phyloP scores from a whole-genome alignment of 805 yeast species.

The Hanseniaspora guilliermondii region DNA sequence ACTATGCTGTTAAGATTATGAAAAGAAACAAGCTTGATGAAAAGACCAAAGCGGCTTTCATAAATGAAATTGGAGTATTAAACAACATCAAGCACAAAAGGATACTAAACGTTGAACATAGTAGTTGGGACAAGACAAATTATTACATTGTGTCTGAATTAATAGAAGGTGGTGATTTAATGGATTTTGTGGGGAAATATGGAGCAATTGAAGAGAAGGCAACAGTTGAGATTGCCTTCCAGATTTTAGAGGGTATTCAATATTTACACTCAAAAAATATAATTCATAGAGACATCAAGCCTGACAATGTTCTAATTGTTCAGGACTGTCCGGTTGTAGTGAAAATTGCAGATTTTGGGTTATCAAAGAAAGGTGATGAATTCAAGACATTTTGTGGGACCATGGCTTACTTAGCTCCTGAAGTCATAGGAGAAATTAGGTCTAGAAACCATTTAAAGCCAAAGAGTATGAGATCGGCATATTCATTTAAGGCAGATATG shows the following conservation, averaged over 20 bases:
- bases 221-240: constrained; percentile 72
- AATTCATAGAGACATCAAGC: constrained; percentile 92
- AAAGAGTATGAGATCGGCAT: constrained; percentile 27
- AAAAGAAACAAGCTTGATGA: constrained; percentile 50
- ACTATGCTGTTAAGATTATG: constrained; percentile 85
- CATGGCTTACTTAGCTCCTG: constrained; percentile 93
- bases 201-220: constrained; percentile 89
- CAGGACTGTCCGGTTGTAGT: constrained; percentile 81
- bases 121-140: constrained; percentile 68
- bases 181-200: constrained; percentile 91
- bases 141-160: constrained; percentile 90
- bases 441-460: constrained; percentile 15
- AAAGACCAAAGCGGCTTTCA: constrained; percentile 47
- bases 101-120: constrained; percentile 70
- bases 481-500: constrained; percentile 84
- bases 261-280: constrained; percentile 85
- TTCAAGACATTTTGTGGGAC: constrained; percentile 98
- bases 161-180: constrained; percentile 91
- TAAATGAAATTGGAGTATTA: constrained; percentile 73
- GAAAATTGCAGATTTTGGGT: constrained; percentile 93
- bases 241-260: constrained; percentile 67
- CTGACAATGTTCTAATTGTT: constrained; percentile 85
- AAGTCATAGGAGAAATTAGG: constrained; percentile 38
- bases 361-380: constrained; percentile 78
- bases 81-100: constrained; percentile 70